Conservation (phyloP, 2,329 filamentous ascomycete genomes). For the Stemphylium vesicarium region DNA sequence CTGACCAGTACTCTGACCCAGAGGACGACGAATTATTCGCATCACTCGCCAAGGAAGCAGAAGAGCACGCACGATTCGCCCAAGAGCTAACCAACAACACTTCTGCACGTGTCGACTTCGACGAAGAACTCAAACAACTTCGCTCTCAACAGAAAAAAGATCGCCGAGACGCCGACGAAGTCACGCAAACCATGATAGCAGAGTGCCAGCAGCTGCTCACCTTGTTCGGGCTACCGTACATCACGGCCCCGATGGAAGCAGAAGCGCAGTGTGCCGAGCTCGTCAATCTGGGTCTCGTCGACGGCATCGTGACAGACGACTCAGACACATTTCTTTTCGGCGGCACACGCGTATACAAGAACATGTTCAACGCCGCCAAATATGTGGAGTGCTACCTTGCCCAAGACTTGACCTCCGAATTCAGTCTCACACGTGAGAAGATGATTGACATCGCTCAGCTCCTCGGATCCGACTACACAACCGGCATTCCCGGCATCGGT, state of each 20-base stretch:
- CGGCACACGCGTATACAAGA: conserved; percentile 96
- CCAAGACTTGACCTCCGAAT: conserved; percentile 83
- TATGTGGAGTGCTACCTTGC: conserved; percentile 95
- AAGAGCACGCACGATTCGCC: conserved; percentile 93
- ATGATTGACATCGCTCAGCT: conserved; percentile 91
- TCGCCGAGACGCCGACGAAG: conserved; percentile 92
- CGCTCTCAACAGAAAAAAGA: conserved; percentile 97
- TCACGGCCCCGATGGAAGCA: conserved; percentile 98
- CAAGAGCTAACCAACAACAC: conserved; percentile 82
- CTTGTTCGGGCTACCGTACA: conserved; percentile 92
- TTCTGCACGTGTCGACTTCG: conserved; percentile 74
- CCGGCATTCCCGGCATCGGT: conserved; percentile 87
- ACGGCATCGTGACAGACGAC: conserved; percentile 97
- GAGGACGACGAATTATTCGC: conserved; percentile 90
- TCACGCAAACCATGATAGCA: conserved; percentile 92
- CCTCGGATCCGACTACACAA: conserved; percentile 92
- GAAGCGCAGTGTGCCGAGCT: conserved; percentile 97
- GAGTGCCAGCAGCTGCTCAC: conserved; percentile 92
- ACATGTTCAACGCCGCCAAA: conserved; percentile 99
- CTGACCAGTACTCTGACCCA: conserved; percentile 70
- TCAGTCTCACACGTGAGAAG: conserved; percentile 83
- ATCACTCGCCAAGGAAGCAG: conserved; percentile 86
- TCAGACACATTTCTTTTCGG: conserved; percentile 97
- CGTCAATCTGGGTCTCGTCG: conserved; percentile 83
- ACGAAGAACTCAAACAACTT: conserved; percentile 83